Base-by-base conservation (phyloP, 2,329 filamentous ascomycete genomes). In the Corynespora cassiicola region DNA sequence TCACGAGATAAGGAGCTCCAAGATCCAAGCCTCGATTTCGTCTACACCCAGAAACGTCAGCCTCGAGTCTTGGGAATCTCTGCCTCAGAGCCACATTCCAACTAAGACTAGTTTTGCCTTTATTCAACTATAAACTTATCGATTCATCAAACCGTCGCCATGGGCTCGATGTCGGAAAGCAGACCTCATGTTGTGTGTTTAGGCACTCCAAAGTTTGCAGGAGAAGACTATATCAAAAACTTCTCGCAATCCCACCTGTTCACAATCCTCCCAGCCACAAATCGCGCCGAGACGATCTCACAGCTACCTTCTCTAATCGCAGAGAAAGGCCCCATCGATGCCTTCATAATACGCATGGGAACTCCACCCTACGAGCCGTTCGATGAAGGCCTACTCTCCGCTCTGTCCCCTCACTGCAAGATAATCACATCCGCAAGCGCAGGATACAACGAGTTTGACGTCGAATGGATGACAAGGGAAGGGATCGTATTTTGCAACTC, bases 401-500 rank as follows among this genome's bases (percentile, higher is more conserved):
- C 61, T 3, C 61, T 79, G 8, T 44, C 63, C 1, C 75, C 75
- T 0, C 36, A 63, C 12, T 76, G 71, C 38, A 67, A 70, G 36
- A 73, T 79, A 37, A 71, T 79, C 20, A 58, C 66, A 3, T 78
- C 75, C 0, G 72, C 71, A 1, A 71, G 69, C 19, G 75, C 75
- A 0, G 75, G 75, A 0, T 78, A 70, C 55, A 73, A 77, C 41
- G 71, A 76, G 46, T 74, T 76, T 24, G 68, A 74, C 29, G 63
- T 76, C 0, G 52, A 69, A 4, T 75, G 69, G 67, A 65, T 76
- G 53, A 71, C 72, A 0, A 25, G 39, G 9, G 47, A 70, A 6
- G 64, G 63, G 5, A 71, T 82, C 17, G 76, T 69, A 60, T 80
- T 82, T 50, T 81, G 76, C 62, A 82, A 80, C 47, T 72, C 73